Evolutionary conservation across 2,329 filamentous ascomycete genomes (phyloP).

Genomic region (Volutella citrinella): DNA sequence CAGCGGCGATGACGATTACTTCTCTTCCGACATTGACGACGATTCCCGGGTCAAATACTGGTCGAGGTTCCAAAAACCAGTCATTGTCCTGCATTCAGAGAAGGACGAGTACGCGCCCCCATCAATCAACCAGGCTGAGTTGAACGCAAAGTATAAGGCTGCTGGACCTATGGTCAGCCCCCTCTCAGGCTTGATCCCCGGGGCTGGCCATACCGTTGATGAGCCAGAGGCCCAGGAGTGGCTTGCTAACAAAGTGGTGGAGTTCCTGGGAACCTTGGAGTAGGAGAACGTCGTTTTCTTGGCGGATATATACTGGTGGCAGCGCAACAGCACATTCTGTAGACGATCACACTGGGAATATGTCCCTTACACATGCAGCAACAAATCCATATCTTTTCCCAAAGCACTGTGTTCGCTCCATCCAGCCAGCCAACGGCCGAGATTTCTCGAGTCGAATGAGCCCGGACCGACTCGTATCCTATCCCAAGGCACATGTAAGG

Average conservation of each 20-base stretch:
- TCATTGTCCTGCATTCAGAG: constrained; percentile 64
- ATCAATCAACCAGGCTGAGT: constrained; percentile 52
- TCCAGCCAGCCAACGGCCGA: too few relatives aligned
- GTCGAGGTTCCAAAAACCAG: constrained; percentile 55
- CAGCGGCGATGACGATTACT: constrained; percentile 80
- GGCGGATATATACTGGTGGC: too few relatives aligned
- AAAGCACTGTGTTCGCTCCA: too few relatives aligned
- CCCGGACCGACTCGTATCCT: too few relatives aligned
- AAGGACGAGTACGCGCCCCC: constrained; percentile 64
- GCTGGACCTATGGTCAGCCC: constrained; percentile 45
- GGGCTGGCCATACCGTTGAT: constrained; percentile 49
- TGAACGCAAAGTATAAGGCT: constrained; percentile 56
- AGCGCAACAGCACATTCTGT: too few relatives aligned
- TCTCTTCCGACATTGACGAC: constrained; percentile 71
- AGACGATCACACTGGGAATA: too few relatives aligned
- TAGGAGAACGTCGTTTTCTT: too few relatives aligned
- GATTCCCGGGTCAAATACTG: constrained; percentile 62
- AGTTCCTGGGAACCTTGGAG: constrained; percentile 39
- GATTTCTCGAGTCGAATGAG: too few relatives aligned
- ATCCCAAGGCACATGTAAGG: too few relatives aligned
- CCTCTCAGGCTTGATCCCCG: constrained; percentile 52
- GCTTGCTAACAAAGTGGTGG: constrained; percentile 45
- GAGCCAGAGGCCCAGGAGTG: constrained; percentile 44
- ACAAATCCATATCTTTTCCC: too few relatives aligned
- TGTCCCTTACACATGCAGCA: too few relatives aligned